Conservation (phyloP, 1,284 basidiomycete genomes). For the Inonotus obliquus region DNA sequence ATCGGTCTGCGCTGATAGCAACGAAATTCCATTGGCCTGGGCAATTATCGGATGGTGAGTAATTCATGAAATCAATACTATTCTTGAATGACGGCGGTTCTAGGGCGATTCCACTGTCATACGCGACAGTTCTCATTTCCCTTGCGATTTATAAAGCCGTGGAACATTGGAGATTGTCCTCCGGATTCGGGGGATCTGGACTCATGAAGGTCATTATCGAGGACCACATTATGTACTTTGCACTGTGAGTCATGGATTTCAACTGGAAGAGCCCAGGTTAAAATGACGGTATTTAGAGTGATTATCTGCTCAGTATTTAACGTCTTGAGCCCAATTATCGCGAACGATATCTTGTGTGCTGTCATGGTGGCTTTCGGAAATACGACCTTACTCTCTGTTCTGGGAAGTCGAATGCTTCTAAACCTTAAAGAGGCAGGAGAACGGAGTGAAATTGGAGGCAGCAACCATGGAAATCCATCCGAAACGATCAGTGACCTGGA, state of each 20-base stretch:
- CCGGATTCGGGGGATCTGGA: background rate
- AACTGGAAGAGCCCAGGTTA: background rate
- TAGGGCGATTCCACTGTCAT: background rate
- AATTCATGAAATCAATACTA: background rate
- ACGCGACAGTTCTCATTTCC: background rate
- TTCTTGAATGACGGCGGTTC: background rate
- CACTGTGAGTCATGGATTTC: background rate
- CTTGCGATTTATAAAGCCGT: background rate
- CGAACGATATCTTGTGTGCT: background rate
- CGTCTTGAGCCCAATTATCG: background rate
- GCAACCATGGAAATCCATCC: background rate
- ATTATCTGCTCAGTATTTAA: background rate
- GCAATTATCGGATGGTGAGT: background rate
- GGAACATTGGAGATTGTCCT: background rate
- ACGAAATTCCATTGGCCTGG: background rate
- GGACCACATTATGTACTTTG: background rate
- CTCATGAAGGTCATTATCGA: constrained; percentile 1
- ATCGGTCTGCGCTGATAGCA: background rate
- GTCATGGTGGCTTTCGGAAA: background rate
- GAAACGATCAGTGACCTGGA: background rate
- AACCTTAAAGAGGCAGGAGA: constrained; percentile 2
- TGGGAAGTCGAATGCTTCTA: background rate
- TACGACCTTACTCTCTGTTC: background rate
- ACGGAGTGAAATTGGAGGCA: background rate
- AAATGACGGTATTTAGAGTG: background rate